phyloP scores from a whole-genome alignment of 106 monocot species.

The Dactylorhiza incarnata region DNA sequence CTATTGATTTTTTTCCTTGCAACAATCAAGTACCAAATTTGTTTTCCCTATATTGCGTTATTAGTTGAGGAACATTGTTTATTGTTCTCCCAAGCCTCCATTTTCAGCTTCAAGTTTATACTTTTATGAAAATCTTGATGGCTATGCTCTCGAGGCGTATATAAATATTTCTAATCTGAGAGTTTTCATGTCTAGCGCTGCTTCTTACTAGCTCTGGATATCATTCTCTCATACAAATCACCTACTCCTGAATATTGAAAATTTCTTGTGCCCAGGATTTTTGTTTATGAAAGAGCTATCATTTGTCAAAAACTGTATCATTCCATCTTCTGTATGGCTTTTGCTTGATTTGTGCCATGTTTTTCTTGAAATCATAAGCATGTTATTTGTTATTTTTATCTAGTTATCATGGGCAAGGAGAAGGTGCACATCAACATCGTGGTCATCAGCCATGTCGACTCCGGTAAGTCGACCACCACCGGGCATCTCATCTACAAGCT shows the following conservation, averaged over 20 bases:
- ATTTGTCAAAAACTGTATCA: too few relatives aligned
- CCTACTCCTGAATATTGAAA: neutral
- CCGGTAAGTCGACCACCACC: constrained; percentile 17
- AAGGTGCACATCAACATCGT: constrained; percentile 18
- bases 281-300: too few relatives aligned
- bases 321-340: too few relatives aligned
- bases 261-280: too few relatives aligned
- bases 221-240: constrained; percentile 2
- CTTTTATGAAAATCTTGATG: constrained; percentile 9
- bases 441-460: constrained; percentile 18
- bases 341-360: too few relatives aligned
- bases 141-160: constrained; percentile 21
- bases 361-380: too few relatives aligned
- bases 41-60: too few relatives aligned
- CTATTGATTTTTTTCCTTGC: too few relatives aligned
- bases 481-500: constrained; percentile 24
- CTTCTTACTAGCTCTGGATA: constrained; percentile 7
- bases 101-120: constrained; percentile 18
- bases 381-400: too few relatives aligned
- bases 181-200: constrained; percentile 9
- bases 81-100: constrained; percentile 9
- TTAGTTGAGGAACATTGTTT: too few relatives aligned
- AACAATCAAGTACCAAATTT: too few relatives aligned
- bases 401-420: constrained; percentile 11
- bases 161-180: constrained; percentile 1